phyloP scores from a whole-genome alignment of 2,329 filamentous ascomycete species.

The Arthrobotrys sphaeroides region DNA sequence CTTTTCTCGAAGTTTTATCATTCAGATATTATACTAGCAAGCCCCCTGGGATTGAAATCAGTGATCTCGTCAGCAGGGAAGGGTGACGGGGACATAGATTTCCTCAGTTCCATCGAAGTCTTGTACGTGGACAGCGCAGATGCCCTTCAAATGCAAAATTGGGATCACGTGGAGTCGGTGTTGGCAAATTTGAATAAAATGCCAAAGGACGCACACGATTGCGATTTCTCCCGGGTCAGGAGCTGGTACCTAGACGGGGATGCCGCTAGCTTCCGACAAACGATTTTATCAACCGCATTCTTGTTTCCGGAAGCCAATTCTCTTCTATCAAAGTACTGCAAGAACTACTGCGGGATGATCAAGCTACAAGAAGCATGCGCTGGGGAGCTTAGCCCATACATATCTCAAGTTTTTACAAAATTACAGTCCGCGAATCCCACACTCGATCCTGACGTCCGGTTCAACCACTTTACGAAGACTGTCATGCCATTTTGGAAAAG shows the following conservation, averaged over 20 bases:
- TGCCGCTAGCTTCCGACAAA: slow-evolving; percentile 83
- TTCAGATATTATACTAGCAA: slow-evolving; percentile 92
- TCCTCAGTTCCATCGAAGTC: slow-evolving; percentile 91
- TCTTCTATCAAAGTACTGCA: slow-evolving; percentile 77
- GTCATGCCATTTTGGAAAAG: slow-evolving; percentile 76
- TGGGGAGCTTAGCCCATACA: slow-evolving; percentile 71
- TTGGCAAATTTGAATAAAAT: slow-evolving; percentile 91
- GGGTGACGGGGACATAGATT: slow-evolving; percentile 77
- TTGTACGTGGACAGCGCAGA: slow-evolving; percentile 91
- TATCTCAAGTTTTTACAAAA: slow-evolving; percentile 88
- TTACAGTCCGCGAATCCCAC: slow-evolving; percentile 77
- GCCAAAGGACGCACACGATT: slow-evolving; percentile 87
- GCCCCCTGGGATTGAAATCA: slow-evolving; percentile 86
- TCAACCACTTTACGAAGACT: slow-evolving; percentile 87
- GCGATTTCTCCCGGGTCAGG: slow-evolving; percentile 89
- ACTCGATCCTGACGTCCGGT: slow-evolving; percentile 84
- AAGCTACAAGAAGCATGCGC: slow-evolving; percentile 74
- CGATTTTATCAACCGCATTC: slow-evolving; percentile 81
- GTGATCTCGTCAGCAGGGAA: slow-evolving; percentile 83
- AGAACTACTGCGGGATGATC: slow-evolving; percentile 81
- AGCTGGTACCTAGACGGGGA: slow-evolving; percentile 93
- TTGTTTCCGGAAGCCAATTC: slow-evolving; percentile 88
- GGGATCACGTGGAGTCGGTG: slow-evolving; percentile 93
- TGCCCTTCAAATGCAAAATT: slow-evolving; percentile 95
- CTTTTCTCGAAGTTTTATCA: slow-evolving; percentile 96